Percentiles rank a stretch among this genome's conserved stretches.
Evolutionary conservation across 228 moss, liverwort and hornwort species (phyloP).

Genomic region (Sphagnum fallax): DNA sequence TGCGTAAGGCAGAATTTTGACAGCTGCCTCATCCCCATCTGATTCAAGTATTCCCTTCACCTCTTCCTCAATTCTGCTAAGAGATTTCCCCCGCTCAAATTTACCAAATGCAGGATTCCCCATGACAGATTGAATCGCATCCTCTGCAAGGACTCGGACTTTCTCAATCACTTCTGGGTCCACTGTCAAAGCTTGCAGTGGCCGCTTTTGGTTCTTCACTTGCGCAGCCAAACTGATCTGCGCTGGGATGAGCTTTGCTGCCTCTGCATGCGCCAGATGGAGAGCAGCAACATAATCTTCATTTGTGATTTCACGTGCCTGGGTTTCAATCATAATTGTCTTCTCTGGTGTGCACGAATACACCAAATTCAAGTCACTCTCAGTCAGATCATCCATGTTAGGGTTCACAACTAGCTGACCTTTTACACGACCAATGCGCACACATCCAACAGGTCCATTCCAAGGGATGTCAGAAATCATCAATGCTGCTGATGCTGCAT

Average conservation of each 20-base stretch:
- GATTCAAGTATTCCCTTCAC: conserved; percentile 33
- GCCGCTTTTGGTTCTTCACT: conserved; percentile 63
- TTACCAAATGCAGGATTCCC: conserved; percentile 72
- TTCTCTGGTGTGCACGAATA: conserved; percentile 83
- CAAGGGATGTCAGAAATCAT: conserved; percentile 89
- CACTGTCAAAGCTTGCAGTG: conserved; percentile 53
- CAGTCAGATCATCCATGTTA: conserved; percentile 63
- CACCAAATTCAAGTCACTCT: conserved; percentile 82
- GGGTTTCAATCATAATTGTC: conserved; percentile 94
- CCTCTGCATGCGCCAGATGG: conserved; percentile 78
- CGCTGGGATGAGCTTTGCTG: conserved; percentile 69
- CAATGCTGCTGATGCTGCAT: conserved; percentile 92
- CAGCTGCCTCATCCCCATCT: conserved; percentile 55
- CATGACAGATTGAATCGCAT: conserved; percentile 72
- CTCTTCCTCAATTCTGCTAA: conserved; percentile 58
- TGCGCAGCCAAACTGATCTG: conserved; percentile 66
- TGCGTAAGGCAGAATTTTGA: conserved; percentile 42
- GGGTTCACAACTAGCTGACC: conserved; percentile 79
- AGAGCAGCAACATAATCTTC: conserved; percentile 72
- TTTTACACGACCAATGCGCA: conserved; percentile 77
- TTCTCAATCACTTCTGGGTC: conserved; percentile 54
- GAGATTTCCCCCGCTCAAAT: conserved; percentile 84
- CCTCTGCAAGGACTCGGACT: conserved; percentile 46
- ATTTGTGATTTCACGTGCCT: conserved; percentile 85
- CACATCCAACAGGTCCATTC: conserved; percentile 91